Evolutionary conservation across 106 monocot species (phyloP).

Genomic region (Dioscorea alata): DNA sequence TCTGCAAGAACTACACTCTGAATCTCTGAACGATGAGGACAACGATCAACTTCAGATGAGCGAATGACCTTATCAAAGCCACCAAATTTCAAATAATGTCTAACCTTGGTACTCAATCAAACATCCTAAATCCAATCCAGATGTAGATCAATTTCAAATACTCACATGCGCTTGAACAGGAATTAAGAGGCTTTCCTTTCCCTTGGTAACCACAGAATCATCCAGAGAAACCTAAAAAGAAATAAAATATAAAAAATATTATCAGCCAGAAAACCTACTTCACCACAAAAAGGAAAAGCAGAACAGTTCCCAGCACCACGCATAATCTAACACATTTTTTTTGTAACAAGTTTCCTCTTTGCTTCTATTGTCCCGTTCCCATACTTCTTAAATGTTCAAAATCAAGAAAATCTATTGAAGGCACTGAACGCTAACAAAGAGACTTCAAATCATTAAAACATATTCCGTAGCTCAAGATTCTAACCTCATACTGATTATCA

Average conservation of each 20-base stretch:
- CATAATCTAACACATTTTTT: too few relatives aligned
- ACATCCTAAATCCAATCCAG: too few relatives aligned
- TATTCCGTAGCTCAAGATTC: background rate
- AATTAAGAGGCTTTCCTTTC: constrained; percentile 85
- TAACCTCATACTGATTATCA: background rate
- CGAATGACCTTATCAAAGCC: constrained; percentile 30
- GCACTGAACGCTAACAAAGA: too few relatives aligned
- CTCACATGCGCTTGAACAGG: constrained; percentile 58
- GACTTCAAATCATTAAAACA: background rate
- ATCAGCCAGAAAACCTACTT: too few relatives aligned
- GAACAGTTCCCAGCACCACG: too few relatives aligned
- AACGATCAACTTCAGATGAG: constrained; percentile 64
- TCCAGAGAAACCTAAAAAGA: constrained; percentile 54
- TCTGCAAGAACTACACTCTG: constrained; percentile 63
- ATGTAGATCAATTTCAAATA: background rate
- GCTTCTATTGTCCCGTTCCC: too few relatives aligned
- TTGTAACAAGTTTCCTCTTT: too few relatives aligned
- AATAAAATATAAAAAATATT: too few relatives aligned
- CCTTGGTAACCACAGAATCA: constrained; percentile 36
- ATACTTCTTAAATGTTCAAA: too few relatives aligned
- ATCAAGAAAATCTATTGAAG: too few relatives aligned
- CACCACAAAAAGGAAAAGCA: too few relatives aligned
- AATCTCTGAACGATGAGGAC: constrained; percentile 92
- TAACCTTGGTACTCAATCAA: too few relatives aligned
- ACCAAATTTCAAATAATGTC: background rate